phyloP scores from a whole-genome alignment of 306 rosid species.

The Trifolium fragiferum region DNA sequence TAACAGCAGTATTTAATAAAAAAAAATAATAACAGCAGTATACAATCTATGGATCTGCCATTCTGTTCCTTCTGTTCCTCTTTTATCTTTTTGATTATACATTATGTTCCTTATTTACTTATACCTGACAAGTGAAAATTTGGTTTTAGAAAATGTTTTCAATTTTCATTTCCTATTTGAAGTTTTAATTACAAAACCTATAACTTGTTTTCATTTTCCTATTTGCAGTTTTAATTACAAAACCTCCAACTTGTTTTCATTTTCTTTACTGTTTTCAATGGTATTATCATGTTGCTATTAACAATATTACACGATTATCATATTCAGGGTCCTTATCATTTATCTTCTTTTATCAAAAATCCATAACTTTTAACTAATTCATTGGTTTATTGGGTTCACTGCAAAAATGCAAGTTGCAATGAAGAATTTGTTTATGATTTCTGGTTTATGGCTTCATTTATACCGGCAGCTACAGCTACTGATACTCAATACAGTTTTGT shows the following conservation, averaged over 20 bases:
- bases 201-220: not conserved
- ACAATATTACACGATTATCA: not conserved
- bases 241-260: not conserved
- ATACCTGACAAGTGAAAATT: conserved; percentile 13
- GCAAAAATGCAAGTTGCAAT: not conserved
- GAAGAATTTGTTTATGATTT: not conserved
- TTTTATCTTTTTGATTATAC: too few relatives aligned
- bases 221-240: not conserved
- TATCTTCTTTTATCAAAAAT: not conserved
- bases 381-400: not conserved
- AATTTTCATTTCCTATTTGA: not conserved
- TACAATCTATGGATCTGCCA: conserved; percentile 3
- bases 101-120: not conserved
- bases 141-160: not conserved
- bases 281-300: not conserved
- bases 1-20: not conserved
- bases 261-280: not conserved
- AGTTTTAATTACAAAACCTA: not conserved
- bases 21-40: not conserved
- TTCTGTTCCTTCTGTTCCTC: conserved; percentile 5
- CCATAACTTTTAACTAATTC: not conserved
- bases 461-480: not conserved
- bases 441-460: not conserved
- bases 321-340: not conserved
- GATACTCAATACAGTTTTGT: not conserved